Evolutionary conservation across 2,329 filamentous ascomycete genomes (phyloP), one percentile per base, ranked within the genome.

Genomic region (Plectosphaerella sp.): DNA sequence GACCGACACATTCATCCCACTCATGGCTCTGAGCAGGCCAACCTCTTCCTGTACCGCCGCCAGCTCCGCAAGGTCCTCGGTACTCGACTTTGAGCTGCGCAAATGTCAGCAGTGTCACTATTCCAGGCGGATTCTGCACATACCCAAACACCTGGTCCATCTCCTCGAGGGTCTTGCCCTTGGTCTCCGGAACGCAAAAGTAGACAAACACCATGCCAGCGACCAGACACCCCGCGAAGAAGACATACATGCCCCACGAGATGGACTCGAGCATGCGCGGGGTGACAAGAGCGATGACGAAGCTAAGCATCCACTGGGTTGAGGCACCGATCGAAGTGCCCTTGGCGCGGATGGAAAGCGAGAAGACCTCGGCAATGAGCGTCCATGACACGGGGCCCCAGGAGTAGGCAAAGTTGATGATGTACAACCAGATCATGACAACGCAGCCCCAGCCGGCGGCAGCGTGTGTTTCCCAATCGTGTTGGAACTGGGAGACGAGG

Each of bases 311-410:
- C 74, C 81, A 85, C 52, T 77, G 83, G 20, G 75, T 75, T 54
- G 74, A 79, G 0, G 78, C 80, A 4, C 79, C 79, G 9, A 86
- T 69, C 0, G 81, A 75, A 57, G 83, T 80, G n/a, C 78, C 83
- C 59, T 84, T 82, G 11, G 82, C 76, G 16, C 82, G 73, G 45
- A 76, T 80, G 8, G 73, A 76, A 0, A 84, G 63, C 2, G 78
- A 79, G 69, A 81, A 86, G 35, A 86, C 78, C 60, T 84, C 80
- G 3, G 78, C 72, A 1, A 80, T 76, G 42, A 83, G 62, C 39
- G 79, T 76, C 80, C 80, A 83, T 4, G 75, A 75, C 54, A 76
- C 74, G 14, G 78, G 77, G 1, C 77, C 75, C 45, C 56, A 58
- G 18, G 54, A 57, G 49, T 55, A 58, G 3, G 62, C 64, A 54